phyloP scores from a whole-genome alignment of 495 filamentous ascomycete genomes.

The Sporormia fimetaria region DNA sequence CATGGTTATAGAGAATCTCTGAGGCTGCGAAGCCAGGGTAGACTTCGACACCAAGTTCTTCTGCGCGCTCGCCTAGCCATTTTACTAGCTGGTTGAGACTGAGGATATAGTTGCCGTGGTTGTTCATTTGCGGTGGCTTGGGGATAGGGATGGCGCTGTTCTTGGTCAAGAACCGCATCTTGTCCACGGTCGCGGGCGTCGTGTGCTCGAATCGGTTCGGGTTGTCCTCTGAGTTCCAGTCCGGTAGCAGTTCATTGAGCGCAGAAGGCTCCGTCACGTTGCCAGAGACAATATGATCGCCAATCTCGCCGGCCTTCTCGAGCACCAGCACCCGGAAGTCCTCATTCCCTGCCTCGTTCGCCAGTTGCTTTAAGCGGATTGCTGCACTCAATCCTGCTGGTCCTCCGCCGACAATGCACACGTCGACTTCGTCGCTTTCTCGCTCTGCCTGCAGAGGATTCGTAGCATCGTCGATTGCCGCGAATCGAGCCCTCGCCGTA shows the following conservation, averaged over 20 bases:
- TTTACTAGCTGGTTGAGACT: slow-evolving; percentile 88
- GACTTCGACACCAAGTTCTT: slow-evolving; percentile 96
- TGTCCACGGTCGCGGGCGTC: slow-evolving; percentile 71
- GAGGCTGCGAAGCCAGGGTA: slow-evolving; percentile 93
- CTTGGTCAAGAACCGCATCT: slow-evolving; percentile 93
- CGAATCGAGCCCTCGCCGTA: slow-evolving; percentile 31
- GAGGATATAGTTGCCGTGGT: slow-evolving; percentile 94
- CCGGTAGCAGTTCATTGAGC: slow-evolving; percentile 80
- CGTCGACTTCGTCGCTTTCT: slow-evolving; percentile 87
- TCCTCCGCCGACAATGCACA: slow-evolving; percentile 91
- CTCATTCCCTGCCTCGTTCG: slow-evolving; percentile 90
- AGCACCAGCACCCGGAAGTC: slow-evolving; percentile 86
- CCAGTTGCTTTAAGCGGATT: slow-evolving; percentile 90
- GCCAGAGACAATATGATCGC: slow-evolving; percentile 89
- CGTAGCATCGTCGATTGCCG: slow-evolving; percentile 51
- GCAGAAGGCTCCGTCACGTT: slow-evolving; percentile 89
- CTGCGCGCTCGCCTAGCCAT: slow-evolving; percentile 89
- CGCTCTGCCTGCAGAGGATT: slow-evolving; percentile 65
- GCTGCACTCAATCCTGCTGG: slow-evolving; percentile 87
- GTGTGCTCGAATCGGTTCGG: slow-evolving; percentile 70
- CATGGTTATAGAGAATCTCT: slow-evolving; percentile 75
- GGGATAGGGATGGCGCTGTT: slow-evolving; percentile 66
- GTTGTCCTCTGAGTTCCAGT: slow-evolving; percentile 85
- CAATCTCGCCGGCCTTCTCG: slow-evolving; percentile 92
- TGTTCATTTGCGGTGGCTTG: slow-evolving; percentile 93